Evolutionary conservation across 1,139 yeast genomes (phyloP), one percentile per base, ranked within the genome.

Genomic region (Saccharomyces uvarum): DNA sequence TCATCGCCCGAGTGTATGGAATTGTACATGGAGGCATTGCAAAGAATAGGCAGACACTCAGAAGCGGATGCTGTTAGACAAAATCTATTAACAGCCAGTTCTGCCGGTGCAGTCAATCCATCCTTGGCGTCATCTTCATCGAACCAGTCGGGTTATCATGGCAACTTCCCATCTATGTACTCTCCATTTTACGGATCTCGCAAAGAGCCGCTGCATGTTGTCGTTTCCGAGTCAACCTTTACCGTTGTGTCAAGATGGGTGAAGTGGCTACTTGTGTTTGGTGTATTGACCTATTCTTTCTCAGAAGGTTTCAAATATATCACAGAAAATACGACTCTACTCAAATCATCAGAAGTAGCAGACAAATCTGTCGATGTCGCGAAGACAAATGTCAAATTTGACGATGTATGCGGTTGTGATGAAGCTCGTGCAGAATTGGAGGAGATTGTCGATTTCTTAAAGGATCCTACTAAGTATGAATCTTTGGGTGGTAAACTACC

Each of bases 361-460:
- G 95, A 87, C 64, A 84, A 84, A 67, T 78, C 88, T 4, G 85
- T 86, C 51, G 97, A 93, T 65, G 93, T 89, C 50, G 80, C 87
- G 31, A 88, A 88, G 68, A 87, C 95, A 9, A 88, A 88, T 47
- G 98, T 91, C 49, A 83, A 83, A 67, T 95, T 95, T 70, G 80
- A 82, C 50, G 99, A 95, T 70, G 98, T 95, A 41, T 88, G 93
- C 68, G 99, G 99, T 52, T 96, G 95, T 61, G 99, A 95, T 70
- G 99, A 95, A 74, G 99, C 99, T 13, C 83, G 97, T 67, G 91
- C 95, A 4, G 99, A 95, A 72, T 78, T 93, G 59, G 97, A 91
- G 72, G 99, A 93, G 71, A 88, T 93, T 65, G 99, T 95, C 8
- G 98, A 91, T 57, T 95, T 95, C 67, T 80, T 95, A 68, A 90